Conservation (phyloP, 192 early-diverging fungal species). For the Coemansia sp. region DNA sequence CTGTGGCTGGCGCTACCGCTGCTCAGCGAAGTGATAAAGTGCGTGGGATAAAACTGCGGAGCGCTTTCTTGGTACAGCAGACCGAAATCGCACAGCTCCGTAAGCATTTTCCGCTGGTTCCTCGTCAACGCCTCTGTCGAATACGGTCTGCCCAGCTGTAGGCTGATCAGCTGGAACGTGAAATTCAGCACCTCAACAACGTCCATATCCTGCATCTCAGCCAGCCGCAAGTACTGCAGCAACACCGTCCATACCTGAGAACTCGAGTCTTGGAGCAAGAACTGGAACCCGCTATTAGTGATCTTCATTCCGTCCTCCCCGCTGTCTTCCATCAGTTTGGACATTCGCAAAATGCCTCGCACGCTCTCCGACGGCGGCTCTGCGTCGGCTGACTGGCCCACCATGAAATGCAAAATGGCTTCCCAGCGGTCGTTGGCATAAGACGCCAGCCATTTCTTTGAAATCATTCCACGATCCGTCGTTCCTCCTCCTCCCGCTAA, state of each 20-base stretch:
- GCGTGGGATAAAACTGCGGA: slow-evolving; percentile 86
- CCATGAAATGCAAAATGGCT: slow-evolving; percentile 90
- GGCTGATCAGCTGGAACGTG: slow-evolving; percentile 88
- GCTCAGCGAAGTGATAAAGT: slow-evolving; percentile 90
- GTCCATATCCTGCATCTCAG: slow-evolving; percentile 78
- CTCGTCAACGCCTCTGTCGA: slow-evolving; percentile 81
- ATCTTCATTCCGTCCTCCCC: slow-evolving; percentile 61
- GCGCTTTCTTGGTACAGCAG: slow-evolving; percentile 88
- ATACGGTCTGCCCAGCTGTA: slow-evolving; percentile 91
- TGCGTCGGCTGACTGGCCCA: slow-evolving; percentile 71
- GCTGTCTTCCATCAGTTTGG: slow-evolving; percentile 70
- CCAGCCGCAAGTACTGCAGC: slow-evolving; percentile 89
- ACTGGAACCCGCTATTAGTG: slow-evolving; percentile 98
- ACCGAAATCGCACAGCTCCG: slow-evolving; percentile 88
- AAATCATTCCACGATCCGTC: slow-evolving; percentile 63
- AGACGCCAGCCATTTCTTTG: slow-evolving; percentile 72
- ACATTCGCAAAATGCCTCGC: slow-evolving; percentile 70
- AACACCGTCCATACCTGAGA: slow-evolving; percentile 97
- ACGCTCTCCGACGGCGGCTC: slow-evolving; percentile 71
- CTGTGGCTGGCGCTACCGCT: slow-evolving; percentile 20
- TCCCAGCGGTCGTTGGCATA: slow-evolving; percentile 91
- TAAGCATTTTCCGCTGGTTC: slow-evolving; percentile 83
- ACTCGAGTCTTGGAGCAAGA: slow-evolving; percentile 90
- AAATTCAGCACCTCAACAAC: slow-evolving; percentile 94
- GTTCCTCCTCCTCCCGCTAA: too few relatives aligned